phyloP scores from a whole-genome alignment of 2,329 filamentous ascomycete genomes.

The Zasmidium angulare region DNA sequence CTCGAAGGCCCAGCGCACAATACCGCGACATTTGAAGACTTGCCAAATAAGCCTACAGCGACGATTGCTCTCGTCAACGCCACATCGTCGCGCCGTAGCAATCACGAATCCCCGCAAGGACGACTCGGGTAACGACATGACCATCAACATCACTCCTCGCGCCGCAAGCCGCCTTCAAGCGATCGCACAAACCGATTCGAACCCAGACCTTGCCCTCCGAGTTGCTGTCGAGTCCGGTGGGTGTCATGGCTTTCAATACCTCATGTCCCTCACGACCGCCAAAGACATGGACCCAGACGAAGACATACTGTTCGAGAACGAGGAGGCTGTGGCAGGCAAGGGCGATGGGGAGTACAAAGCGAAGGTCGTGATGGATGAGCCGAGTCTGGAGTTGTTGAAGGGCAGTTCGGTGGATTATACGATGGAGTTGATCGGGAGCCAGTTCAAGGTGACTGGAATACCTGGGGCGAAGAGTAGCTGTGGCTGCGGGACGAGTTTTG shows the following conservation, averaged over 20 bases:
- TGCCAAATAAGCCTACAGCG: neutral
- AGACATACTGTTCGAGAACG: constrained; percentile 81
- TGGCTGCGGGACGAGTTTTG: constrained; percentile 96
- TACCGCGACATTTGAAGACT: neutral
- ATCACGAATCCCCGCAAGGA: constrained; percentile 72
- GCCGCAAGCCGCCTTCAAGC: constrained; percentile 73
- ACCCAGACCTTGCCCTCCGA: constrained; percentile 81
- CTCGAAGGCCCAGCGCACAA: neutral
- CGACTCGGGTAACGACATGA: constrained; percentile 81
- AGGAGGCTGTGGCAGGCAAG: constrained; percentile 33
- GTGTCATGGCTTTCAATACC: constrained; percentile 96
- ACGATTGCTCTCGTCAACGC: constrained; percentile 18
- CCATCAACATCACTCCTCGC: constrained; percentile 77
- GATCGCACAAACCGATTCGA: constrained; percentile 55
- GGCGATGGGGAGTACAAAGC: constrained; percentile 53
- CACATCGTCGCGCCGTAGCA: constrained; percentile 30
- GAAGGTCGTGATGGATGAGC: constrained; percentile 86
- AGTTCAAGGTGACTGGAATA: constrained; percentile 97
- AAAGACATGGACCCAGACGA: constrained; percentile 66
- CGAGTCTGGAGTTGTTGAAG: constrained; percentile 82
- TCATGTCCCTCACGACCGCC: constrained; percentile 76
- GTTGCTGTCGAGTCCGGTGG: constrained; percentile 91
- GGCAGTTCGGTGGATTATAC: constrained; percentile 97
- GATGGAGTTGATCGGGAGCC: constrained; percentile 88
- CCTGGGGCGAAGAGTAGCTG: constrained; percentile 90